Base-by-base conservation (phyloP, 2,329 filamentous ascomycete genomes). In the Penicillium aurantiogriseum region DNA sequence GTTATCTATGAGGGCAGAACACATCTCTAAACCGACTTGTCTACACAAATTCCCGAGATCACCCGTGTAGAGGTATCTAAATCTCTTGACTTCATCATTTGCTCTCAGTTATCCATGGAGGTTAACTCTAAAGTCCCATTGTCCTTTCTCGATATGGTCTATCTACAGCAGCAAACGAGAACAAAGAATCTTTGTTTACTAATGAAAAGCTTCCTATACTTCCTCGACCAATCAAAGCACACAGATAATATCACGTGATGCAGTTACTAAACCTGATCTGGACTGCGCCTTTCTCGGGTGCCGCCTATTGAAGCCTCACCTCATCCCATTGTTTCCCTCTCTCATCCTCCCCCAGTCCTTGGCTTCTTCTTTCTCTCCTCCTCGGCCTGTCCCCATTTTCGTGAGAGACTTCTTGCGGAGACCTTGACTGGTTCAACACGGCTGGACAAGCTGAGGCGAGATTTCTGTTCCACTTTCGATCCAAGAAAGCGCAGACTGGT, bases 391-490 rank as follows among this genome's bases (percentile, higher is more conserved):
- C 68, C 59, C 56, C 56, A 63, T 66, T 69, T 69, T 66, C 69
- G 69, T 71, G 70, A 71, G 65, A 69, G 62, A 59, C 45, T 53
- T 63, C 63, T 73, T 68, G 67, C 69, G 69, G 72, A 74, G 71
- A 72, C 72, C 73, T 75, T 73, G 63, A 72, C 69, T 74, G 72
- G 72, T 74, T 74, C 65, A 69, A 69, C 63, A 67, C 67, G 69
- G 70, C 72, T 71, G 67, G 70, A 69, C 68, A 71, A 67, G 67
- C 67, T 59, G 67, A 71, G 65, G 63, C 58, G 61, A 66, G 63
- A 60, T 61, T 56, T 65, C 60, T 69, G 62, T 60, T 61, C 58
- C 36, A 44, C 50, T 59, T 65, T 63, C 58, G 44, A 42, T 21
- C 15, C 46, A 43, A 45, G 57, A 61, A 65, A 65, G 55, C 56